Percentiles rank a stretch among this genome's conserved stretches.
phyloP scores from a whole-genome alignment of 108 stramenopile species.

The Pseudonitzschia delicatissima region DNA sequence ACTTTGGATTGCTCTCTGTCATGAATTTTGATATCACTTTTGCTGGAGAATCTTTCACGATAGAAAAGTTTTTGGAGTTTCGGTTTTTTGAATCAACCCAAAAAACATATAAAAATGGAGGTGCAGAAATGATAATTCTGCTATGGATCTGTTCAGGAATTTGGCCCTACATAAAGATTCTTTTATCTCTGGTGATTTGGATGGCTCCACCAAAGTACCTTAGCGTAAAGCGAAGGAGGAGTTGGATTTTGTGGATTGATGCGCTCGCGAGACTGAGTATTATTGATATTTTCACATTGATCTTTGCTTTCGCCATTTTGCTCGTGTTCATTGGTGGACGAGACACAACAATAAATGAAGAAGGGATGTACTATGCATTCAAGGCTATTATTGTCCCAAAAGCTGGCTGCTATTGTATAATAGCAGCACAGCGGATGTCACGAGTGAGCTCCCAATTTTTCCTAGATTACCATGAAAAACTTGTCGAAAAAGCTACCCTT shows the following conservation, averaged over 20 bases:
- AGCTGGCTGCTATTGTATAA: constrained; percentile 39
- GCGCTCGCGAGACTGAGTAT: constrained; percentile 59
- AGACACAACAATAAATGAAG: constrained; percentile 16
- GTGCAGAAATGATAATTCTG: constrained; percentile 59
- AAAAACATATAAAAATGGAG: constrained; percentile 63
- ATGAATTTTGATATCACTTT: constrained; percentile 51
- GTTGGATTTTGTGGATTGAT: constrained; percentile 68
- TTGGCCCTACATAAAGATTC: constrained; percentile 77
- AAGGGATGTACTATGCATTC: constrained; percentile 29
- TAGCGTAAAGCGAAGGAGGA: constrained; percentile 46
- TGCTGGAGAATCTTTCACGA: constrained; percentile 52
- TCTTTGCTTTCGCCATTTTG: constrained; percentile 32
- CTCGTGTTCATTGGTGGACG: constrained; percentile 44
- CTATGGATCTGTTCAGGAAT: constrained; percentile 63
- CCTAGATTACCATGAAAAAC: constrained; percentile 40
- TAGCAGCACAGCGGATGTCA: constrained; percentile 41
- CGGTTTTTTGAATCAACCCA: constrained; percentile 45
- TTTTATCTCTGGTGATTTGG: constrained; percentile 54
- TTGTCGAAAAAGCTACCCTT: constrained; percentile 20
- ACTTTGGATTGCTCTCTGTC: constrained; percentile 51
- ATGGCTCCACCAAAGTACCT: constrained; percentile 45
- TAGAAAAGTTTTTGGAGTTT: constrained; percentile 62
- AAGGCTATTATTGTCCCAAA: constrained; percentile 36
- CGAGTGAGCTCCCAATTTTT: constrained; percentile 40
- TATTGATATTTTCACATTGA: constrained; percentile 41